Evolutionary conservation across 2,329 filamentous ascomycete genomes (phyloP), one percentile per base, ranked within the genome.

Genomic region (Nigrospora oryzae): DNA sequence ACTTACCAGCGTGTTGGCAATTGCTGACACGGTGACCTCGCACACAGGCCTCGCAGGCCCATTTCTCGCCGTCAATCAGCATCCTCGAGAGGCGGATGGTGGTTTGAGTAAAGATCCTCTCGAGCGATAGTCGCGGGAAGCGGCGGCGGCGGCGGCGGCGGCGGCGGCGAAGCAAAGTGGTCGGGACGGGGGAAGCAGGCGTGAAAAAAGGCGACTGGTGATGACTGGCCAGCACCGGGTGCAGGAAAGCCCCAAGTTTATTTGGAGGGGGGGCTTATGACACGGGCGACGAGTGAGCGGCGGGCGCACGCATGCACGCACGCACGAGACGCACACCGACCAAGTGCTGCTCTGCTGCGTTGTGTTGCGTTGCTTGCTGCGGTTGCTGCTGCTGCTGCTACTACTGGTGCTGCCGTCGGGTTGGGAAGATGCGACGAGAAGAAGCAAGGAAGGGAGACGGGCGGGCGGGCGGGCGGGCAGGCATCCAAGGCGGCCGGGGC

Each of bases 1-100:
- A 77, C 86, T 74, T 81, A 95, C 90, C 89, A 66, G 81, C 79
- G 69, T 98, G 93, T 67, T 91, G 89, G 75, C 93, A 98, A 65
- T 93, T 95, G 84, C 90, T 97, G 64, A 98, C 93, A 64, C 93
- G 88, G 74, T 98, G 93, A 63, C 93, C 93, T 69, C 93, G 86
- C 65, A 98, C 89, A 73, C 93, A 98, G 71, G 90, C 90, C 73
- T 95, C 88, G 76, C 91, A 97, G 69, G 91, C 91, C 74, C 81
- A 97, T 75, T 97, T 97, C 74, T 95, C 89, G 68, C 91, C 91
- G 76, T 95, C 83, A 66, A 90, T 86, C 65, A 90, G 76, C 86
- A 90, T 90, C 36, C 40, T 42, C 17, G 33, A 17, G 33, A 30
- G 40, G n/a, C 16, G 35, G 39, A 33, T 13, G 19, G 39, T 41